phyloP scores from a whole-genome alignment of 352 stramenopile genomes.

The Stephanocyclus meneghinianus region DNA sequence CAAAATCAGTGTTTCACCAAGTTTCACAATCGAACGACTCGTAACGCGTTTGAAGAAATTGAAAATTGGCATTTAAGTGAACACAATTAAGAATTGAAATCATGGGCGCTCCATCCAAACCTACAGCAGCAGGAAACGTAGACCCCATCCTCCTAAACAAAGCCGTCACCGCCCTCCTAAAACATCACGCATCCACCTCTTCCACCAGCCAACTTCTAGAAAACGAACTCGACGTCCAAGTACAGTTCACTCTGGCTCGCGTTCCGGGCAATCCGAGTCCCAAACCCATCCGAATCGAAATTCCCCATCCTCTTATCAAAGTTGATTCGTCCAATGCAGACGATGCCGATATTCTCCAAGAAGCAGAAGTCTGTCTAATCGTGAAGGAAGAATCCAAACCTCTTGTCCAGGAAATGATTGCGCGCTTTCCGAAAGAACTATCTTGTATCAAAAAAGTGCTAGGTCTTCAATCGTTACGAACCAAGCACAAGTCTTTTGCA shows the following conservation, averaged over 20 bases:
- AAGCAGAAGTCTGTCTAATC: constrained; percentile 78
- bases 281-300: constrained; percentile 70
- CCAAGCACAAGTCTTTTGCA: constrained; percentile 67
- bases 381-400: constrained; percentile 81
- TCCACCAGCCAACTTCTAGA: constrained; percentile 53
- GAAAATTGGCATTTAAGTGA: not conserved
- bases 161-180: constrained; percentile 46
- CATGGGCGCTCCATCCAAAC: constrained; percentile 15
- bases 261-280: constrained; percentile 61
- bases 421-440: constrained; percentile 66
- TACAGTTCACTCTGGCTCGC: constrained; percentile 73
- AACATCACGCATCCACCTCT: constrained; percentile 57
- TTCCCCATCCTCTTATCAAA: constrained; percentile 75
- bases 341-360: constrained; percentile 12
- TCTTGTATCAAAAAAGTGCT: constrained; percentile 80
- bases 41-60: no score
- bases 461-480: constrained; percentile 63
- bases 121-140: not conserved
- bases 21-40: no score
- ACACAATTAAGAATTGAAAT: not conserved
- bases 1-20: no score
- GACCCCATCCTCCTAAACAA: constrained; percentile 30
- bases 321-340: constrained; percentile 1
- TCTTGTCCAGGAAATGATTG: constrained; percentile 74
- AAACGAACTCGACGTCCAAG: constrained; percentile 64